Evolutionary conservation across 345 rosid genomes (phyloP).

Genomic region (Microcos paniculata): DNA sequence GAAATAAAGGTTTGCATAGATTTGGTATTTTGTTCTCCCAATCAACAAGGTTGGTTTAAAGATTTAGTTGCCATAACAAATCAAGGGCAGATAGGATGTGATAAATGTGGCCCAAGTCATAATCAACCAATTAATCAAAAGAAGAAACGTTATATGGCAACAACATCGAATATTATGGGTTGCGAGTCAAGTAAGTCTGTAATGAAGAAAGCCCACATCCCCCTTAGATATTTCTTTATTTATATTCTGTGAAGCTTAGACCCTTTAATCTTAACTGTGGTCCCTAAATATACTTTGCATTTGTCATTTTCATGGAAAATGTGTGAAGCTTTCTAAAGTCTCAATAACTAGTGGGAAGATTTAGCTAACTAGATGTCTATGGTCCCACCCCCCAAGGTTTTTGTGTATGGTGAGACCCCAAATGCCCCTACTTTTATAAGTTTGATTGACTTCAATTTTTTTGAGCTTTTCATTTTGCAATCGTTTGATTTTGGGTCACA

Average conservation of each 20-base stretch:
- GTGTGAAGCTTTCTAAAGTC: conserved; percentile 22
- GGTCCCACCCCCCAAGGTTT: conserved; percentile 9
- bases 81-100: not conserved
- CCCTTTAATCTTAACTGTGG: conserved; percentile 18
- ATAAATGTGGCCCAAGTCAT: not conserved
- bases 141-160: not conserved
- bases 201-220: not conserved
- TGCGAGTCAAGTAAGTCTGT: not conserved
- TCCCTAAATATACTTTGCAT: conserved; percentile 14
- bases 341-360: conserved; percentile 17
- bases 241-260: not conserved
- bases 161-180: not conserved
- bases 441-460: not conserved
- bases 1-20: not conserved
- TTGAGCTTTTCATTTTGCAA: not conserved
- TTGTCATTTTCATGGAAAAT: conserved; percentile 32
- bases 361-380: conserved; percentile 11
- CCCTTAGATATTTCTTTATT: not conserved
- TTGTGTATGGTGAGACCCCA: not conserved
- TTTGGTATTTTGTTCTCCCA: not conserved
- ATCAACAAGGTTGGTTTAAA: not conserved
- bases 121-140: not conserved
- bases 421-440: not conserved
- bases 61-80: not conserved
- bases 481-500: not conserved